These are phyloP conservation scores for Chenopodium album DNA, from an alignment of 148 eudicot species.

Conservation along the genomic window DNA sequence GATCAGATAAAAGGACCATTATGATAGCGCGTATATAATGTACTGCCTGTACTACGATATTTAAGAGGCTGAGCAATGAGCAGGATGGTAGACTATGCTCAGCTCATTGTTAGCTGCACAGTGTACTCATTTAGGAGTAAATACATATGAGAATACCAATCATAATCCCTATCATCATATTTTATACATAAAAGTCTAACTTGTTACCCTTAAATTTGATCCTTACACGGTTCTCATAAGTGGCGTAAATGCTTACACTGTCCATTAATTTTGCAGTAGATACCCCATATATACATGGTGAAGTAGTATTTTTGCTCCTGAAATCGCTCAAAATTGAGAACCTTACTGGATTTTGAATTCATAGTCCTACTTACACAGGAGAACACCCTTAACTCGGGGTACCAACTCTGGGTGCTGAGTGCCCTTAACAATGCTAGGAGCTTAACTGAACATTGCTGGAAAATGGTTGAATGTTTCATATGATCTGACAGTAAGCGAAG, in stretches of 20 bases:
- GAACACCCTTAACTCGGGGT: slow-evolving; percentile 89
- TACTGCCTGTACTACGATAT: too few species aligned
- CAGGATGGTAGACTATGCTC: background rate
- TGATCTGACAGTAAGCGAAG: slow-evolving; percentile 83
- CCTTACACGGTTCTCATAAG: too few species aligned
- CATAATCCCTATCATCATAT: too few species aligned
- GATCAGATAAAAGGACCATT: too few species aligned
- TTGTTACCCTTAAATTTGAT: too few species aligned
- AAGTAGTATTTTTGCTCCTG: slow-evolving; percentile 63
- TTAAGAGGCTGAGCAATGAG: background rate
- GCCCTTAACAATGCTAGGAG: slow-evolving; percentile 79
- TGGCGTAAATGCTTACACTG: too few species aligned
- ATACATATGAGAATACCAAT: too few species aligned
- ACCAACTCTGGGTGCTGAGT: slow-evolving; percentile 93
- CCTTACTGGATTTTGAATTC: slow-evolving; percentile 80
- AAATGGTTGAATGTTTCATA: slow-evolving; percentile 91
- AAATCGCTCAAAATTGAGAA: slow-evolving; percentile 82
- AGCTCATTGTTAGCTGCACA: slow-evolving; percentile 22
- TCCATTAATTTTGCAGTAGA: too few species aligned
- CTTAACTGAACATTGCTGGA: slow-evolving; percentile 86
- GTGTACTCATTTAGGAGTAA: slow-evolving; percentile 11
- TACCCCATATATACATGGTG: too few species aligned
- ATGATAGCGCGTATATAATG: too few species aligned
- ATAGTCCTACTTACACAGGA: slow-evolving; percentile 99
- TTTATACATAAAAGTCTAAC: too few species aligned